Percentiles rank a stretch among this genome's conserved stretches.
Conservation (phyloP, 2,329 filamentous ascomycete genomes). For the Pyrenochaeta sp. region DNA sequence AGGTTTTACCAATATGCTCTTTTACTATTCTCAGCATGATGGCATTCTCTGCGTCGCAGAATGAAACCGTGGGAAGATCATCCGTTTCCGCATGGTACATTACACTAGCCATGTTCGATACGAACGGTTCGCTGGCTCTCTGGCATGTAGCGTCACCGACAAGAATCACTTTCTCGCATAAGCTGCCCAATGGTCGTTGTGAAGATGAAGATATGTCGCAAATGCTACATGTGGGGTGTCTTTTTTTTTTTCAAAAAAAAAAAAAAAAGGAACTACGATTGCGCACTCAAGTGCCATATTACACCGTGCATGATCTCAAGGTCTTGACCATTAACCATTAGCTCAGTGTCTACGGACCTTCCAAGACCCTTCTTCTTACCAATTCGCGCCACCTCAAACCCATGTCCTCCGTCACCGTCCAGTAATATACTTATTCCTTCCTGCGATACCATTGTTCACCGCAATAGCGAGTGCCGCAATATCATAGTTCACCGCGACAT, state of each 20-base stretch:
- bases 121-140: not conserved
- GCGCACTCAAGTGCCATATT: not conserved
- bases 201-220: not conserved
- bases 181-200: too few relatives aligned
- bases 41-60: not conserved
- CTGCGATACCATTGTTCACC: conserved; percentile 47
- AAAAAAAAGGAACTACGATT: not conserved
- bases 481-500: conserved; percentile 35
- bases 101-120: not conserved
- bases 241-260: not conserved
- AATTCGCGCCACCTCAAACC: not conserved
- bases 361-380: not conserved
- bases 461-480: conserved; percentile 46
- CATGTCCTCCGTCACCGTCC: conserved; percentile 10
- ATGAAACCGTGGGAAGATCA: not conserved
- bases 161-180: not conserved
- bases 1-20: not conserved
- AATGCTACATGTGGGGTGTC: not conserved
- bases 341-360: too few relatives aligned
- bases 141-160: not conserved
- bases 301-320: too few relatives aligned
- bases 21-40: not conserved
- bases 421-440: conserved; percentile 39
- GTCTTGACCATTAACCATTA: too few relatives aligned
- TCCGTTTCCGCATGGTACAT: not conserved